Conservation (phyloP, 2,329 filamentous ascomycete species). For the Ceratocystis lukuohia region DNA sequence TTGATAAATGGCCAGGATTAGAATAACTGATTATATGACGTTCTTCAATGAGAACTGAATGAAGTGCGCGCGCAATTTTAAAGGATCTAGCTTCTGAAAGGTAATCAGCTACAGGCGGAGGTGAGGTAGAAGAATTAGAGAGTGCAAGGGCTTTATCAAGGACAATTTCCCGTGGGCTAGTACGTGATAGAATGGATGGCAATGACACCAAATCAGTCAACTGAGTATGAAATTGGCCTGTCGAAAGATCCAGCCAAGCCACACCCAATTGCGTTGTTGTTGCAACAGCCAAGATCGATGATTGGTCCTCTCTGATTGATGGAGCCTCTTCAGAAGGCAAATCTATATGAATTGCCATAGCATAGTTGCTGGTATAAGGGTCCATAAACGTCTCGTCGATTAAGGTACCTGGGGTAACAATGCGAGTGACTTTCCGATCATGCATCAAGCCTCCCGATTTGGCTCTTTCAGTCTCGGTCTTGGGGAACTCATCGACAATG, state of each 20-base stretch:
- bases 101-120: neutral
- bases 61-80: constrained; percentile 43
- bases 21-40: constrained; percentile 65
- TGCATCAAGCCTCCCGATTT: constrained; percentile 62
- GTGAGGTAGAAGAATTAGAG: neutral
- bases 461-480: constrained; percentile 49
- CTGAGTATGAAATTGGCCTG: constrained; percentile 86
- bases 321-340: neutral
- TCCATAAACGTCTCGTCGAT: constrained; percentile 98
- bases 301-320: neutral
- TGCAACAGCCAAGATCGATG: neutral
- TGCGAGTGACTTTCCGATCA: constrained; percentile 68
- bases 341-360: constrained; percentile 60
- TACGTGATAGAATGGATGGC: constrained; percentile 67
- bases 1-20: constrained; percentile 32
- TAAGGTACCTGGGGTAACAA: constrained; percentile 86
- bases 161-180: constrained; percentile 74
- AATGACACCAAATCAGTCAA: constrained; percentile 55
- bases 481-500: constrained; percentile 82
- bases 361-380: constrained; percentile 82
- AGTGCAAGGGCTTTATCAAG: constrained; percentile 41
- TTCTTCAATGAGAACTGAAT: constrained; percentile 59
- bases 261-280: constrained; percentile 45
- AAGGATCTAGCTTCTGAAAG: neutral
- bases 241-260: constrained; percentile 90